Evolutionary conservation across 768 basidiomycete species (phyloP), one percentile per base, ranked within the genome.

Genomic region (Russula lepida): DNA sequence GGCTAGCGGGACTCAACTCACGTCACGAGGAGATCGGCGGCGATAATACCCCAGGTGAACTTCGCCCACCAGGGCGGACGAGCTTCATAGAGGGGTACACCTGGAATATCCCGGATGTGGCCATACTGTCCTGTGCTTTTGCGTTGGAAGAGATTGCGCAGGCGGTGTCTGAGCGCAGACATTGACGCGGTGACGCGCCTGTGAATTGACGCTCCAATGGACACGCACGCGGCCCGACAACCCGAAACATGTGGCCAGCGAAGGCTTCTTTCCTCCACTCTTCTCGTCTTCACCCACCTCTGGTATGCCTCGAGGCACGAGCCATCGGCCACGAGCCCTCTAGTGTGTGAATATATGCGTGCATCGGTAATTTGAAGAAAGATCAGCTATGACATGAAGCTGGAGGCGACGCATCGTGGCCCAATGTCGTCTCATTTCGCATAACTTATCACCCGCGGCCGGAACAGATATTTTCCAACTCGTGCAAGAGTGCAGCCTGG

Each of bases 1-100:
- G 43, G 41, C 19, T 15, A 15, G 46, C 7, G 37, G 23, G 7
- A 53, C 66, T 60, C 58, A 66, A 53, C 66, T 60, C 58, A 66
- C 65, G 63, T 66, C 53, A 62, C 44, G 41, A 65, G 13, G 7
- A 66, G 59, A 57, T 65, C 66, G 44, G 64, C 66, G 7, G 60
- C 64, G 54, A 65, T 56, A 44, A 65, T 44, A 0, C 59, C 59
- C 66, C 66, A 66, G 5, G 64, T 66, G 48, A 62, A 58, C 12
- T 33, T 49, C 11, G 57, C 60, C 66, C 64, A 66, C 66, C 66
- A 66, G 8, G 53, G 56, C n/a, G 35, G 53, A 4, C 49, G 58
- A 4, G 64, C 56, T 30, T 66, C 63, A 15, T 58, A 66, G 50
- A 66, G 56, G 0, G 63, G 59, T 15, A 54, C 37, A 3, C 62